phyloP scores from a whole-genome alignment of 2,329 filamentous ascomycete genomes.

The Hypoxylon sp. region DNA sequence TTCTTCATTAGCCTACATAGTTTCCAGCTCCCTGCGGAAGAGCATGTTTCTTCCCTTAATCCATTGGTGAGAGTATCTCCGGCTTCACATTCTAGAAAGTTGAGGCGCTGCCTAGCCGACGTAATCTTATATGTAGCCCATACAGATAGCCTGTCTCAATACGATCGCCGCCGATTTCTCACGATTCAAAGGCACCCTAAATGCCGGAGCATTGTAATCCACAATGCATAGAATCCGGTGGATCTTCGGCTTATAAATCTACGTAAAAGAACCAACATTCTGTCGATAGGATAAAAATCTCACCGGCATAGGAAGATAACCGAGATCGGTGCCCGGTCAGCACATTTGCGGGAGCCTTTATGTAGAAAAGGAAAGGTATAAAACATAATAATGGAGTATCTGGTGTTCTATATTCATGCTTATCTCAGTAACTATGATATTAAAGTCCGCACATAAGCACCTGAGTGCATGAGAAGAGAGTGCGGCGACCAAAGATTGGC shows the following conservation, averaged over 20 bases:
- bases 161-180: conserved; percentile 28
- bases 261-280: conserved; percentile 28
- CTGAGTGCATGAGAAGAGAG: conserved; percentile 14
- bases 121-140: too few species aligned
- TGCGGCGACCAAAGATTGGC: conserved; percentile 29
- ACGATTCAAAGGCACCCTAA: conserved; percentile 7
- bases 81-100: too few species aligned
- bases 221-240: conserved; percentile 37
- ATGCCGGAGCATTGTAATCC: conserved; percentile 17
- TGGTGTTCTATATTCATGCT: conserved; percentile 9
- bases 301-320: conserved; percentile 33
- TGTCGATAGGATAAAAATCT: conserved; percentile 32
- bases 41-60: too few species aligned
- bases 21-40: too few species aligned
- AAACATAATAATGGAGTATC: conserved; percentile 22
- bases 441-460: conserved; percentile 4
- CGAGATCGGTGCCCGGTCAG: conserved; percentile 25
- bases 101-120: neutral
- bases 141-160: conserved; percentile 30
- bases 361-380: conserved; percentile 38
- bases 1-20: too few species aligned
- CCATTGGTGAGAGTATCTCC: neutral
- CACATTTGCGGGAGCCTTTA: conserved; percentile 30
- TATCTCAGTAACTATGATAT: neutral
- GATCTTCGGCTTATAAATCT: conserved; percentile 34